Base-by-base conservation (phyloP, 2,329 filamentous ascomycete genomes). In the Cercospora zeae-maydis region DNA sequence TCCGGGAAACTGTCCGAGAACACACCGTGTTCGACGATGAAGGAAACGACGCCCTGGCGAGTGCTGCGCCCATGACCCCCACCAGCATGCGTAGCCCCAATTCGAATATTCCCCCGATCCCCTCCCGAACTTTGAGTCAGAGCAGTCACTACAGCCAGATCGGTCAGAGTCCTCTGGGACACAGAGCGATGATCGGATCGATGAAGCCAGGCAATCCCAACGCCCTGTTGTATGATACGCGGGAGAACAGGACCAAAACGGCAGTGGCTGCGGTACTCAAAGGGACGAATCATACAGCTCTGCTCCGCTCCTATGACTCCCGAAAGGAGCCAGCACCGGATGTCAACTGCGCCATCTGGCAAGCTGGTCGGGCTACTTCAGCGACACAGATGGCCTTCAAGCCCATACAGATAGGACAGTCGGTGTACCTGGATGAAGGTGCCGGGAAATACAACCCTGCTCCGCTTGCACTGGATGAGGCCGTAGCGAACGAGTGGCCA, bases 331-430 rank as follows among this genome's bases (percentile, higher is more conserved):
- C 93, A 0, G 85, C 92, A 0, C 90, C 93, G 2, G 93, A 97
- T 75, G 93, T 92, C 65, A 90, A 96, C 73, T 96, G 93, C 77
- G 96, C 89, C 51, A 95, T 99, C 62, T 99, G 95, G 95, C 89
- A 99, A 78, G 95, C 95, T 4, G 95, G 95, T 10, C 87, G 95
- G 64, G 95, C 95, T n/a, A 99, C 95, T 0, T 91, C 86, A 58
- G 91, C 95, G 0, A 95, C 93, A 0, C 92, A 91, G 0, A 82
- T 97, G 47, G 95, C 95, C 1, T 99, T 99, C 79, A 99, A 99
- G 75, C 92, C 93, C 0, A 92, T 99, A 55, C 89, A 90, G 68
- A 91, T 99, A 39, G 95, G 95, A 3, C 93, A 98, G 75, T 93
- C 92, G 0, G 83, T 92, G 9, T 99, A 99, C 73, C 89, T 96